Evolutionary conservation across 306 rosid genomes (phyloP).

Genomic region (Hippophae rhamnoides): DNA sequence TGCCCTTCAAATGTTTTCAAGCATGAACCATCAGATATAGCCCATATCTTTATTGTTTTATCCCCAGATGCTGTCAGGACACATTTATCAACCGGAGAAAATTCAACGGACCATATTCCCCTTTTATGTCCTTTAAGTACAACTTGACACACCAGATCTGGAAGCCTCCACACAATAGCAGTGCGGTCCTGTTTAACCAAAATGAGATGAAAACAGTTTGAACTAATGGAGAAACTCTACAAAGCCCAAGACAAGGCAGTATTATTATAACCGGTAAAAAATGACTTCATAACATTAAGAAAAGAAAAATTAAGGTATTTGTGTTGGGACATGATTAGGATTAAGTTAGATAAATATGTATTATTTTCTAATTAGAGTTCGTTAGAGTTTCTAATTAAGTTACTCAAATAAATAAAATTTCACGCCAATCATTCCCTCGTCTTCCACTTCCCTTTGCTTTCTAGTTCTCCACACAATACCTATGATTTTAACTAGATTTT

Average conservation of each 20-base stretch:
- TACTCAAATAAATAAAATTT: too few species aligned
- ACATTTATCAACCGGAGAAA: slow-evolving; percentile 96
- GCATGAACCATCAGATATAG: slow-evolving; percentile 86
- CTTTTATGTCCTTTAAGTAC: slow-evolving; percentile 87
- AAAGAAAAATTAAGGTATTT: too few species aligned
- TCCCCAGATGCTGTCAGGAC: slow-evolving; percentile 93
- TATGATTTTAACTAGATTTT: too few species aligned
- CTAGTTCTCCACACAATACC: too few species aligned
- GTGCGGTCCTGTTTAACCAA: slow-evolving; percentile 65
- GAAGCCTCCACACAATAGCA: slow-evolving; percentile 94
- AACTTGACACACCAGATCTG: slow-evolving; percentile 62
- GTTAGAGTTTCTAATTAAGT: too few species aligned
- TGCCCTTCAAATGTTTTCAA: slow-evolving; percentile 95
- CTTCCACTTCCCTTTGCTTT: too few species aligned
- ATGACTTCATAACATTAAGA: too few species aligned
- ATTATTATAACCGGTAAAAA: too few species aligned
- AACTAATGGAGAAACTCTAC: slow-evolving; percentile 3
- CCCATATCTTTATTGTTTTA: slow-evolving; percentile 88
- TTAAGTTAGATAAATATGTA: too few species aligned
- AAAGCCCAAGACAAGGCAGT: slow-evolving; percentile 1
- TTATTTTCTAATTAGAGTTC: too few species aligned
- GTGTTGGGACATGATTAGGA: too few species aligned
- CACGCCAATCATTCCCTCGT: too few species aligned
- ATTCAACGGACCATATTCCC: slow-evolving; percentile 94
- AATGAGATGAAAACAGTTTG: not conserved